A percentile compares a stretch with the other conserved stretches of the same genome.
Evolutionary conservation across 768 basidiomycete genomes (phyloP).

Genomic region (Termitomyces sp.): DNA sequence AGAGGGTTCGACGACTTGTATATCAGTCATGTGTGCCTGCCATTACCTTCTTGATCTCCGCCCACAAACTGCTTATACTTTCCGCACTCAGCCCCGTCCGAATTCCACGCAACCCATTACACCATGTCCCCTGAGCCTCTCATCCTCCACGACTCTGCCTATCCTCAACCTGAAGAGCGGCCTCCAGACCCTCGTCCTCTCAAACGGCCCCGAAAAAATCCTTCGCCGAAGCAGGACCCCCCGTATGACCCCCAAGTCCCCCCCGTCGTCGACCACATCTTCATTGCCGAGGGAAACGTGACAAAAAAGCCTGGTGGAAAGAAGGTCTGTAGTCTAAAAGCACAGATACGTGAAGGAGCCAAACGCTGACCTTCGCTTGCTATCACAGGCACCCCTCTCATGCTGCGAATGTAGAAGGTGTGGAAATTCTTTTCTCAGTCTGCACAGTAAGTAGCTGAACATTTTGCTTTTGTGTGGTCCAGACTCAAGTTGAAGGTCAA

Average conservation of each 20-base stretch:
- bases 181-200: constrained; percentile 29
- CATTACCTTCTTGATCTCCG: constrained; percentile 20
- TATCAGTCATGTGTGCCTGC: constrained; percentile 16
- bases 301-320: constrained; percentile 45
- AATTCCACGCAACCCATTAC: constrained; percentile 21
- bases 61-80: constrained; percentile 17
- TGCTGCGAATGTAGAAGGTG: constrained; percentile 64
- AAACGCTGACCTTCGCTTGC: constrained; percentile 4
- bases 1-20: constrained; percentile 5
- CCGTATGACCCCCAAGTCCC: constrained; percentile 26
- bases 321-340: constrained; percentile 33
- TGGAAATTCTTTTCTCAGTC: constrained; percentile 15
- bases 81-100: constrained; percentile 24
- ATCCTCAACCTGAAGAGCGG: constrained; percentile 3
- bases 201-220: constrained; percentile 45
- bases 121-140: constrained; percentile 19
- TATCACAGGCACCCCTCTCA: constrained; percentile 46
- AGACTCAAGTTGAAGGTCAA: constrained; percentile 60
- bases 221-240: constrained; percentile 23
- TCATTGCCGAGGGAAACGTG: constrained; percentile 45
- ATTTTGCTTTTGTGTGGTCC: background rate
- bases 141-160: constrained; percentile 4
- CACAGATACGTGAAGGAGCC: background rate
- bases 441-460: background rate
- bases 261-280: constrained; percentile 40